A percentile compares a stretch with the other conserved stretches of the same genome.
Conservation (phyloP, 176 grass and related monocot species). For the Avena insularis region DNA sequence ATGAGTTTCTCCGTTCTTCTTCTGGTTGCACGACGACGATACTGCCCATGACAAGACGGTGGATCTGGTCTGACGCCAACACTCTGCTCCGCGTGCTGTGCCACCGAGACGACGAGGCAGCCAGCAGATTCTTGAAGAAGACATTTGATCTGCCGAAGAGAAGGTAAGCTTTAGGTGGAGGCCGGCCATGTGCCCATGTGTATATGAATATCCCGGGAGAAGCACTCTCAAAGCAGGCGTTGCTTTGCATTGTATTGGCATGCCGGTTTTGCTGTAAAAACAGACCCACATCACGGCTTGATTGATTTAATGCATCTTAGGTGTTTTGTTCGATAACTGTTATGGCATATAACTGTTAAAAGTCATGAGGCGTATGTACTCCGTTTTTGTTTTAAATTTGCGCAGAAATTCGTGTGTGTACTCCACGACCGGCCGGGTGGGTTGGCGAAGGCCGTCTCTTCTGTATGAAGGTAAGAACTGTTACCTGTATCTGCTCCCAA, state of each 20-base stretch:
- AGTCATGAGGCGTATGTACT: no score
- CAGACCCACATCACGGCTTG: neutral
- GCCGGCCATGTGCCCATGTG: neutral
- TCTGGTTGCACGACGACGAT: neutral
- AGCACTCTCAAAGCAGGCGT: neutral
- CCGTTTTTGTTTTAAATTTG: no score
- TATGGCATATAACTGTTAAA: no score
- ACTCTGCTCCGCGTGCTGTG: constrained; percentile 71
- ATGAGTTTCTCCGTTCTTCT: constrained; percentile 38
- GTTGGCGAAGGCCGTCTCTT: no score
- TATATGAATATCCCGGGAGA: neutral
- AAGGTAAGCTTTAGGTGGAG: constrained; percentile 35
- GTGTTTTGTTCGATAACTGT: neutral
- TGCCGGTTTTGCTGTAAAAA: neutral
- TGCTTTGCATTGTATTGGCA: neutral
- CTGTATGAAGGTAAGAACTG: no score
- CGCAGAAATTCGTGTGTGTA: no score
- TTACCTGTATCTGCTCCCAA: no score
- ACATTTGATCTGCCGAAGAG: constrained; percentile 69
- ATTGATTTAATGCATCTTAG: neutral
- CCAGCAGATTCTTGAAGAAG: constrained; percentile 69
- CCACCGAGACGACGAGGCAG: constrained; percentile 66
- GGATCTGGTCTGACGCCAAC: constrained; percentile 59
- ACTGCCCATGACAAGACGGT: constrained; percentile 50
- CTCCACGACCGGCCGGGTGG: no score